These are phyloP conservation scores for Apiotrichum laibachii DNA, from an alignment of 1,284 basidiomycete genomes.

Conservation along the genomic window DNA sequence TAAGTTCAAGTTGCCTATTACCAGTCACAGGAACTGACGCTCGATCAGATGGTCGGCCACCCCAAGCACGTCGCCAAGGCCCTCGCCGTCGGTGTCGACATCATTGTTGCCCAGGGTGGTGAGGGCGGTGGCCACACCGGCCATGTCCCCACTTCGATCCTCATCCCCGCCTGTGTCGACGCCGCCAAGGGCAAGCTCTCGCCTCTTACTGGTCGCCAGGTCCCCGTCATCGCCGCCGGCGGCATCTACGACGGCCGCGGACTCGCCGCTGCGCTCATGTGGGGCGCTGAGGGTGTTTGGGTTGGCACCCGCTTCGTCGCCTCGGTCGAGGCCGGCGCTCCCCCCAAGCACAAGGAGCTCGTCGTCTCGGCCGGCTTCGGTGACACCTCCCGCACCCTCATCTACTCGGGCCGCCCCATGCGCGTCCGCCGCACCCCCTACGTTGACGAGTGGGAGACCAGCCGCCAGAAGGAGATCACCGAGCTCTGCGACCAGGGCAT, in stretches of 20 bases:
- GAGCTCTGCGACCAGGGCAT: conserved; percentile 72
- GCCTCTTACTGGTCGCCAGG: conserved; percentile 71
- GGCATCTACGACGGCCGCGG: conserved; percentile 81
- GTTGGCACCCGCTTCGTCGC: conserved; percentile 90
- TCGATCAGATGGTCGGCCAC: conserved; percentile 70
- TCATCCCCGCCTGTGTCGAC: conserved; percentile 73
- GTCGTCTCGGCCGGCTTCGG: conserved; percentile 47
- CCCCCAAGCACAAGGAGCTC: conserved; percentile 25
- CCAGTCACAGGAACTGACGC: conserved; percentile 29
- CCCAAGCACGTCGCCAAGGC: conserved; percentile 82
- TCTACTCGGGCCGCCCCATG: conserved; percentile 83
- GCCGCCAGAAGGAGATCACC: conserved; percentile 52
- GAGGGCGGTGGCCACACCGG: conserved; percentile 71
- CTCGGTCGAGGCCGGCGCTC: conserved; percentile 22
- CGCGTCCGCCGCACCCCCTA: conserved; percentile 79
- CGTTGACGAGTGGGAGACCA: conserved; percentile 64
- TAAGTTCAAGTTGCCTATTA: not conserved
- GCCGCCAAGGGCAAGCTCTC: conserved; percentile 68
- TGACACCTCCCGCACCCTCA: conserved; percentile 67
- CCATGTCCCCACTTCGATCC: conserved; percentile 41
- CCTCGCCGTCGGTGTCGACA: conserved; percentile 72
- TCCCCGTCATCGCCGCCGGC: conserved; percentile 81
- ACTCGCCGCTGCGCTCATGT: conserved; percentile 78
- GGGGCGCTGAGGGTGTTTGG: conserved; percentile 83
- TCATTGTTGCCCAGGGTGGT: conserved; percentile 84